A percentile compares a stretch with the other conserved stretches of the same genome.
phyloP scores from a whole-genome alignment of 176 grass and related monocot species.

The Elymus sibiricus region DNA sequence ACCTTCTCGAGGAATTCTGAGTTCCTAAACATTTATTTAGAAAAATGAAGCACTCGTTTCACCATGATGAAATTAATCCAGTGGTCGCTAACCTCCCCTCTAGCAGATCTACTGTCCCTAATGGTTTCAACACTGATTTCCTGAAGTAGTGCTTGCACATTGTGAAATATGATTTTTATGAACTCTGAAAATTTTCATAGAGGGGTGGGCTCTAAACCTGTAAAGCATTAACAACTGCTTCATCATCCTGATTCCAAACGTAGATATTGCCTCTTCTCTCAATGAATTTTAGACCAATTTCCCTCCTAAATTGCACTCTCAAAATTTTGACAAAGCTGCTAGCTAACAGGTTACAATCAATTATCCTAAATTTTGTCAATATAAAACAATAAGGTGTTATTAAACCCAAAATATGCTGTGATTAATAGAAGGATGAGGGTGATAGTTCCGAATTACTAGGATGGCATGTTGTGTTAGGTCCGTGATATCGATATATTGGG shows the following conservation, averaged over 20 bases:
- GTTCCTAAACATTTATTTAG: neutral
- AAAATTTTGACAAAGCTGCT: neutral
- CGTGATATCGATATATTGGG: neutral
- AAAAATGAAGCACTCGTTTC: too few species aligned
- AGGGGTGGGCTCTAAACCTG: neutral
- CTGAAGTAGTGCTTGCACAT: too few species aligned
- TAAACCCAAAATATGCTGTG: neutral
- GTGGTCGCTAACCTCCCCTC: too few species aligned
- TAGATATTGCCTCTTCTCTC: neutral
- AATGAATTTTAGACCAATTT: neutral
- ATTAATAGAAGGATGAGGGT: too few species aligned
- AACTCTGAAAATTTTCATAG: too few species aligned
- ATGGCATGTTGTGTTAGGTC: neutral
- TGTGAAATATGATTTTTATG: too few species aligned
- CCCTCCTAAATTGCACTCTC: neutral
- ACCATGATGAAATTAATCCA: too few species aligned
- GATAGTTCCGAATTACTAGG: neutral
- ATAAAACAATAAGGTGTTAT: neutral
- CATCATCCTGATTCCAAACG: neutral
- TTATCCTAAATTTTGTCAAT: neutral
- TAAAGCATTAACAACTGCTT: neutral
- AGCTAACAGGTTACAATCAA: neutral
- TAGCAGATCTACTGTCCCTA: too few species aligned
- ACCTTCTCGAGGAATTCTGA: conserved; percentile 10
- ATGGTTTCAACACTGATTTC: too few species aligned